A percentile compares a stretch with the other conserved stretches of the same genome.
These are phyloP conservation scores for Rhodamnia rubescens DNA, from an alignment of 345 rosid species.

Conservation along the genomic window DNA sequence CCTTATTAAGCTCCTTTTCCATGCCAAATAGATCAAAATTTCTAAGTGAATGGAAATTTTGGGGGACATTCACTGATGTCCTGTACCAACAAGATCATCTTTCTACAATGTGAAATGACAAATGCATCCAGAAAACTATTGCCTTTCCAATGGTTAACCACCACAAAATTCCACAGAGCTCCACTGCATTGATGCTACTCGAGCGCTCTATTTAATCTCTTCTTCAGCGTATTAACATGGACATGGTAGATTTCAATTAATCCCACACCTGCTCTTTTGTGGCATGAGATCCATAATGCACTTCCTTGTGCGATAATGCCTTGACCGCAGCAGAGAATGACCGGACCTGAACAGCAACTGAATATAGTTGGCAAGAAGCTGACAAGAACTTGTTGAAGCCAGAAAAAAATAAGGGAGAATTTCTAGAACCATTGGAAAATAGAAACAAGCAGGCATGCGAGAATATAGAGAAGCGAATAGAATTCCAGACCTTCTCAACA, in stretches of 20 bases:
- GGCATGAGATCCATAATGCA: conserved; percentile 51
- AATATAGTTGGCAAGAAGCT: neutral
- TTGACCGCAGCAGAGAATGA: conserved; percentile 34
- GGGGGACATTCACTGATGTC: neutral
- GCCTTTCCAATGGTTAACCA: neutral
- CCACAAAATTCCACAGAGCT: neutral
- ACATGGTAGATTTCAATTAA: neutral
- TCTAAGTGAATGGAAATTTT: neutral
- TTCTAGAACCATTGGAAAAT: neutral
- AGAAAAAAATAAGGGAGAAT: neutral
- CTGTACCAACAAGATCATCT: neutral
- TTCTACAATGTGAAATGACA: neutral
- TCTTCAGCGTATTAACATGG: neutral
- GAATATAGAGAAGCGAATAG: neutral
- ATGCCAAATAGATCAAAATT: neutral
- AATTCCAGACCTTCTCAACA: conserved; percentile 50
- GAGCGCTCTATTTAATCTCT: neutral
- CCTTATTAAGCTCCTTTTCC: neutral
- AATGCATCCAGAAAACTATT: neutral
- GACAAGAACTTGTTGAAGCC: neutral
- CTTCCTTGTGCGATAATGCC: conserved; percentile 40
- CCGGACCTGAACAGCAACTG: conserved; percentile 24
- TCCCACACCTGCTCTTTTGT: conserved; percentile 42
- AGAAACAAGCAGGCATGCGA: neutral
- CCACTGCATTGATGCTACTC: neutral